phyloP scores from a whole-genome alignment of 139 green algal genomes.

The Chlamydomonas sphaeroides region DNA sequence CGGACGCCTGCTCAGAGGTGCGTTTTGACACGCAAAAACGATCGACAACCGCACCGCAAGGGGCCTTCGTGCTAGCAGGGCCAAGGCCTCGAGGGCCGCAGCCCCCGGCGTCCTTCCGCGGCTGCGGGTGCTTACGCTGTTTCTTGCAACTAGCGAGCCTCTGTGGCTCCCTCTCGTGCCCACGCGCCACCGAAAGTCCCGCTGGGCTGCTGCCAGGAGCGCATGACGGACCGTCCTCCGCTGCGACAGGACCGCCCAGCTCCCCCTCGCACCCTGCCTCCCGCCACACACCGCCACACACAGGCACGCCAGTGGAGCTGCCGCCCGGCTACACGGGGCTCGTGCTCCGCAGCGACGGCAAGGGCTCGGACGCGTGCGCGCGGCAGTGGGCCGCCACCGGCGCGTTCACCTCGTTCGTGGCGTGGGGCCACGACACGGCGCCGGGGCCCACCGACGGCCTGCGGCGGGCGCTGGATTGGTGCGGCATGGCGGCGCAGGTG shows the following conservation, averaged over 20 bases:
- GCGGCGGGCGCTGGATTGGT: conserved; percentile 17
- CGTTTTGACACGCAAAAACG: not conserved
- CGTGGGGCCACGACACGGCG: conserved; percentile 13
- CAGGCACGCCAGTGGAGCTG: not conserved
- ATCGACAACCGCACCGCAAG: too few relatives aligned
- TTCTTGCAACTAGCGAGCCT: not conserved
- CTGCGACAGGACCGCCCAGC: too few relatives aligned
- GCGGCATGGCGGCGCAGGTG: not conserved
- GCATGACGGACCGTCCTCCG: too few relatives aligned
- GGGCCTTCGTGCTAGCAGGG: too few relatives aligned
- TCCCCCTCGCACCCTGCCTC: too few relatives aligned
- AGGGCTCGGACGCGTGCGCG: conserved; percentile 10
- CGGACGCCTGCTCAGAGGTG: conserved; percentile 9
- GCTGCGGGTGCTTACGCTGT: too few relatives aligned
- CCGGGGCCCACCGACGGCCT: not conserved
- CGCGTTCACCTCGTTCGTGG: not conserved
- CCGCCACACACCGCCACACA: too few relatives aligned
- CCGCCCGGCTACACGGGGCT: not conserved
- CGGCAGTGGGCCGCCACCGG: not conserved
- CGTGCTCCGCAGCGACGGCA: not conserved
- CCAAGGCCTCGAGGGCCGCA: too few relatives aligned
- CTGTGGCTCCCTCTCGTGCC: too few relatives aligned
- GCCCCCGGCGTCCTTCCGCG: too few relatives aligned
- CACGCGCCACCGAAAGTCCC: too few relatives aligned
- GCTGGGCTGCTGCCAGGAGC: too few relatives aligned